These are phyloP conservation scores for Saccharomycopsis babjevae DNA, from an alignment of 805 yeast species.

Conservation along the genomic window DNA sequence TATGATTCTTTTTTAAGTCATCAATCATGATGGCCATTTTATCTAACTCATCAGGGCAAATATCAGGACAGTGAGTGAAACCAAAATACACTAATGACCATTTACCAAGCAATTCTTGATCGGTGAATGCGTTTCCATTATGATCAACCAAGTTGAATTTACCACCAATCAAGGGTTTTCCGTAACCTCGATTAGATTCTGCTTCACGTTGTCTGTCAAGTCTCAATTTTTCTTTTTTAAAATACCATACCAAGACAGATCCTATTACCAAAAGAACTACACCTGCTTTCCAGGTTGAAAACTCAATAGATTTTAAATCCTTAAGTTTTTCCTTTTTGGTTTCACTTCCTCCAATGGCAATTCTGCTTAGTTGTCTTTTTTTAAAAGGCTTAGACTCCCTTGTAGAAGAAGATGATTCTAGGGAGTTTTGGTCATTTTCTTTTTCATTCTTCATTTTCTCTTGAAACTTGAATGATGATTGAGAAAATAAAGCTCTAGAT, in stretches of 20 bases:
- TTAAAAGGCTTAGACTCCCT: slow-evolving; percentile 4
- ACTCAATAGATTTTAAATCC: slow-evolving; percentile 45
- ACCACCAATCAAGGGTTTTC: slow-evolving; percentile 91
- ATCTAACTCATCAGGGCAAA: slow-evolving; percentile 96
- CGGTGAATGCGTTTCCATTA: slow-evolving; percentile 65
- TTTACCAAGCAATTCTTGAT: slow-evolving; percentile 63
- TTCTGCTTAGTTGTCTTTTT: slow-evolving; percentile 65
- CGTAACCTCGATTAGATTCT: slow-evolving; percentile 77
- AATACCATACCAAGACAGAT: slow-evolving; percentile 58
- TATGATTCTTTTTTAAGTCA: slow-evolving; percentile 43
- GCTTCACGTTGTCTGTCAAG: slow-evolving; percentile 67
- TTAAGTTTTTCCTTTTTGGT: slow-evolving; percentile 26
- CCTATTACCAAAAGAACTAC: slow-evolving; percentile 59
- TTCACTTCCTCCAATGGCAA: slow-evolving; percentile 58
- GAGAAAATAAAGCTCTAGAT: neutral
- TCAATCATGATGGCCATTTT: slow-evolving; percentile 65
- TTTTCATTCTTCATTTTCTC: neutral
- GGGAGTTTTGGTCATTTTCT: neutral
- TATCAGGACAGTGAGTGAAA: slow-evolving; percentile 95
- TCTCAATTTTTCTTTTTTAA: slow-evolving; percentile 67
- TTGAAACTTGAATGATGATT: neutral
- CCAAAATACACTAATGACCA: slow-evolving; percentile 91
- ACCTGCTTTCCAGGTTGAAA: slow-evolving; percentile 80
- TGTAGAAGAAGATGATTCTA: neutral
- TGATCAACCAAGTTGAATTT: slow-evolving; percentile 66